Evolutionary conservation across 2,329 filamentous ascomycete genomes (phyloP), one percentile per base, ranked within the genome.

Genomic region (Cryphonectria japonica): DNA sequence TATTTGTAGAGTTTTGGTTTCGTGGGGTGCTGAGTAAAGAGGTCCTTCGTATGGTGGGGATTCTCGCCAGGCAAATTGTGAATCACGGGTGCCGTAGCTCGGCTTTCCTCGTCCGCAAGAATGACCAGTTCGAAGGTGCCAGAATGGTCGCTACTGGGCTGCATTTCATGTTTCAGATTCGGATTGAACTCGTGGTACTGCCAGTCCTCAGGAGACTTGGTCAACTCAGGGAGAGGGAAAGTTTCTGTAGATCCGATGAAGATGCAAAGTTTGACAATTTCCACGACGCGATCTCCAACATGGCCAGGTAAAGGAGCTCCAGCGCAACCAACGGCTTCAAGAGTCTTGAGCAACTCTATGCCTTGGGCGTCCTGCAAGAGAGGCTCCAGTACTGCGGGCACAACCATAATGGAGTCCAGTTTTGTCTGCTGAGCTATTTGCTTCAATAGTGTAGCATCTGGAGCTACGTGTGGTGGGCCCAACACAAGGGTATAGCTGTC

Each of bases 1-100:
- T 78, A 84, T 11, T 77, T 78, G 78, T 79, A 85, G 0, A 82
- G 76, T 37, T 74, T 66, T 0, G 76, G 75, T 7, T 81, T 80
- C 1, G 74, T 76, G 0, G 83, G 80, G 69, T 85, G 83, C 11
- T 69, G 75, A 0, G 72, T 74, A 63, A 78, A 85, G 0, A 85
- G 74, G 72, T 85, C 83, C 34, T 79, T 80, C 5, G 80, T 83
- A 6, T 69, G 75, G 65, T 80, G 84, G 29, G 78, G 74, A 1
- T 76, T 71, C 22, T 78, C 66, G 0, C 81, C 76, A 0, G 82
- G 82, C 67, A 79, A 79, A 7, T 78, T 80, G 63, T 82, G 79
- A 71, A 79, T 81, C 29, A 81, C 69, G 11, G 75, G 73, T 9
- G 68, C 59, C 1, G 54, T 50, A 32, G 73, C 74, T 73, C 34